Evolutionary conservation across 176 grass and related monocot species (phyloP), one percentile per base, ranked within the genome.

Genomic region (Zoysia pacifica): DNA sequence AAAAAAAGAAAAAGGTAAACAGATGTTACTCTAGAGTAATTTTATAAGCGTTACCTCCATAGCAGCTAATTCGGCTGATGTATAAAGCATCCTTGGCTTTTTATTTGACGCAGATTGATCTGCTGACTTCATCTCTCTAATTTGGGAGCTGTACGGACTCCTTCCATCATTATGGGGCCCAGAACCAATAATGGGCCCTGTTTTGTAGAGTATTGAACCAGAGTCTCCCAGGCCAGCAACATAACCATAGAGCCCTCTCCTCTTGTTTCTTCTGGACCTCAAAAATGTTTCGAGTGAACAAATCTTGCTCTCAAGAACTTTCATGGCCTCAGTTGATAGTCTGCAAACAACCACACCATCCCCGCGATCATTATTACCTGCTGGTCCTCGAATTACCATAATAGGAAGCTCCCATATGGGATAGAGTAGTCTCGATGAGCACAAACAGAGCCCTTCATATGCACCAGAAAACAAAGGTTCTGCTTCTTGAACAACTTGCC

Each of bases 191-290:
- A 74, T 76, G 77, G 81, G 75, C 52, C 76, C 89, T 81, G 88
- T 86, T 73, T 87, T 93, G 87, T 98, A 98, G 70, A 98, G 87
- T 81, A 94, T 94, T 69, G 88, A 91, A 84, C 95, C 91, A 81
- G 92, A 94, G 88, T 94, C 91, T 37, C 92, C 95, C 41, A 94
- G 76, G 69, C 95, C 86, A 72, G 90, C 95, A 83, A 98, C 92
- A 78, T 94, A 93, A 72, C 95, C 92, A 69, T 98, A 98, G 53
- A 98, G 82, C 19, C 95, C 95, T 73, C 91, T 90, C 74, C 88
- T 94, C 81, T 98, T 94, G 89, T 98, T 94, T 72, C 95, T 94
- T 88, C 95, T 98, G 47, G 89, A 91, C 65, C 95, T 93, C 73
- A 98, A 84, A 91, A 98, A 98, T 81, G 93, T 87, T 78, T 98